A percentile compares a stretch with the other conserved stretches of the same genome.
Evolutionary conservation across 176 grass and related monocot genomes (phyloP).

Genomic region (Metroxylon sagu): DNA sequence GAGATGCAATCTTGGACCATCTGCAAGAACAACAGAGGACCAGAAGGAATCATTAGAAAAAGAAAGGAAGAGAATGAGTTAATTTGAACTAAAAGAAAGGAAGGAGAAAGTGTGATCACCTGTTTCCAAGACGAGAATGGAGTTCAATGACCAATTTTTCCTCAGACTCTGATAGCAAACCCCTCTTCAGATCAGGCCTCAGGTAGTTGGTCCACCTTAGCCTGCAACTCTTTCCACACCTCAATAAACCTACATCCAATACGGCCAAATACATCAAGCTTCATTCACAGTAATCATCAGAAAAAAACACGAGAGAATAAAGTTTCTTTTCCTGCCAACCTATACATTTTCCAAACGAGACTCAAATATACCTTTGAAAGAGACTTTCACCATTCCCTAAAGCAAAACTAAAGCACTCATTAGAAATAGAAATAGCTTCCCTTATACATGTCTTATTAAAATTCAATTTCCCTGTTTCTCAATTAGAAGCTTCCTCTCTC

Average conservation of each 20-base stretch:
- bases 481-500: too few species aligned
- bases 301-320: too few species aligned
- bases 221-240: constrained; percentile 91
- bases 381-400: too few species aligned
- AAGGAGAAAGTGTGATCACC: constrained; percentile 12
- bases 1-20: constrained; percentile 89
- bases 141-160: constrained; percentile 73
- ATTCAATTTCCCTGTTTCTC: too few species aligned
- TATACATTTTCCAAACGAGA: too few species aligned
- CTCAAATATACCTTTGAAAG: too few species aligned
- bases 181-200: constrained; percentile 71
- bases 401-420: too few species aligned
- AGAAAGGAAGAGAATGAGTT: not conserved
- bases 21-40: constrained; percentile 14
- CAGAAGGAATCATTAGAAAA: not conserved
- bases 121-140: constrained; percentile 77
- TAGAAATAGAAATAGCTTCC: too few species aligned
- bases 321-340: too few species aligned
- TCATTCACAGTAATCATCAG: too few species aligned
- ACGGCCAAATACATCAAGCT: too few species aligned
- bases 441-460: too few species aligned
- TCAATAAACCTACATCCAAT: constrained; percentile 43
- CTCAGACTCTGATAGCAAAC: constrained; percentile 54
- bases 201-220: constrained; percentile 89
- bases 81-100: not conserved